Percentiles rank a stretch among this genome's conserved stretches.
Evolutionary conservation across 2,329 filamentous ascomycete genomes (phyloP).

Genomic region (Aspergillus sp.): DNA sequence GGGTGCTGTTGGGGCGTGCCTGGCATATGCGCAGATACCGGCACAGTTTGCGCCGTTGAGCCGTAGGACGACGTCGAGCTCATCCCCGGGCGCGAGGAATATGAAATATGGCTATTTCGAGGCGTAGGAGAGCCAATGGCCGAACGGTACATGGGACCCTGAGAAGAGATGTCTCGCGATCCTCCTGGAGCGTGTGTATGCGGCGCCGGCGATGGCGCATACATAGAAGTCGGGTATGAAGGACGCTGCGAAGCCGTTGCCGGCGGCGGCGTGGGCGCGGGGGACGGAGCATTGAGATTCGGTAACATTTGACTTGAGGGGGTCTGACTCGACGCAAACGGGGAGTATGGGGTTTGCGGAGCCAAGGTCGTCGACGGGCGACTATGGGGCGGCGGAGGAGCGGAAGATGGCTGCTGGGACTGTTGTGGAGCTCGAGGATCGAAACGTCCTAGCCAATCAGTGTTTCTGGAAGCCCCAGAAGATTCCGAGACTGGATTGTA

Average conservation of each 20-base stretch:
- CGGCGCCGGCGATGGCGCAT: conserved; percentile 27
- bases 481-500: conserved; percentile 29
- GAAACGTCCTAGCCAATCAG: conserved; percentile 45
- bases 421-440: conserved; percentile 40
- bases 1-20: conserved; percentile 25
- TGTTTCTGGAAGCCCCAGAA: conserved; percentile 29
- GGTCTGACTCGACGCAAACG: conserved; percentile 27
- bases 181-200: conserved; percentile 25
- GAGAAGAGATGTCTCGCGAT: conserved; percentile 32
- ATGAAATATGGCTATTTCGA: conserved; percentile 29
- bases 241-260: conserved; percentile 29
- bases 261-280: conserved; percentile 34
- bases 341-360: conserved; percentile 30
- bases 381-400: conserved; percentile 22
- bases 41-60: conserved; percentile 25
- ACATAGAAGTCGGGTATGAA: conserved; percentile 28
- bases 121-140: conserved; percentile 31
- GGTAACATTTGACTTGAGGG: conserved; percentile 24
- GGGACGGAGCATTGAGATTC: conserved; percentile 32
- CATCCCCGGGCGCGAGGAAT: conserved; percentile 31
- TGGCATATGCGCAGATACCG: conserved; percentile 25
- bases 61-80: conserved; percentile 26
- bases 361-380: conserved; percentile 23
- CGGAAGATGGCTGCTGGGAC: conserved; percentile 22
- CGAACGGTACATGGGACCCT: conserved; percentile 24